Evolutionary conservation across 2,329 filamentous ascomycete species (phyloP), one percentile per base, ranked within the genome.

Genomic region (Colletotrichum eremochloae): DNA sequence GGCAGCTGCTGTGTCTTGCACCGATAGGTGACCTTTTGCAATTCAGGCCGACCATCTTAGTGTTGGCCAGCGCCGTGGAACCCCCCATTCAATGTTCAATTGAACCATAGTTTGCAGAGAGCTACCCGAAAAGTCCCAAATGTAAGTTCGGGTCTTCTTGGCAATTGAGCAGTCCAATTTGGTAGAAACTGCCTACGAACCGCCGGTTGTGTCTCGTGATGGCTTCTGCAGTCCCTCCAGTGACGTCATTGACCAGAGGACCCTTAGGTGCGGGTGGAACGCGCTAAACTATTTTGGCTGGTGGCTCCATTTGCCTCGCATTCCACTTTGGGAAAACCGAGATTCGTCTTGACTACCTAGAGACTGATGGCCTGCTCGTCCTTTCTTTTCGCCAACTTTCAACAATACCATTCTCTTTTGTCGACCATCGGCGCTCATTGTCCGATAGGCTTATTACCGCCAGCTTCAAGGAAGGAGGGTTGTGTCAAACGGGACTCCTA

Each of bases 271-370:
- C 12, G 12, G 6, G n/a, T 36, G 9, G 55, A 29, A 1, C 2
- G 15, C 46, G 36, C 61, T 53, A 63, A 53, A 18, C 61, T 24
- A 5, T 53, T 52, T 15, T 40, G 7, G 33, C 2, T 15, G 12
- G 1, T 3, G 18, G 33, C 11, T 24, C 42, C 63, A 14, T 52
- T 24, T 31, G 3, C 18, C 8, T 40, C 42, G 52, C 53, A 48
- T 58, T 38, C 63, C 63, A 9, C 18, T 36, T 44, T 58, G 12
- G 63, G 29, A 66, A 66, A 66, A 18, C 29, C 63, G 52, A 58
- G 42, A 31, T 20, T 48, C 18, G 33, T 5, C 14, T 11, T 12
- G 46, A 14, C 46, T 58, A 15, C 40, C 14, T 7, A n/a, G 9
- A 3, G 11, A 15, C 8, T 8, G 14, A 24, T 24, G 11, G 9